Evolutionary conservation across 176 grass and related monocot species (phyloP).

Genomic region (Oropetium thomaeum): DNA sequence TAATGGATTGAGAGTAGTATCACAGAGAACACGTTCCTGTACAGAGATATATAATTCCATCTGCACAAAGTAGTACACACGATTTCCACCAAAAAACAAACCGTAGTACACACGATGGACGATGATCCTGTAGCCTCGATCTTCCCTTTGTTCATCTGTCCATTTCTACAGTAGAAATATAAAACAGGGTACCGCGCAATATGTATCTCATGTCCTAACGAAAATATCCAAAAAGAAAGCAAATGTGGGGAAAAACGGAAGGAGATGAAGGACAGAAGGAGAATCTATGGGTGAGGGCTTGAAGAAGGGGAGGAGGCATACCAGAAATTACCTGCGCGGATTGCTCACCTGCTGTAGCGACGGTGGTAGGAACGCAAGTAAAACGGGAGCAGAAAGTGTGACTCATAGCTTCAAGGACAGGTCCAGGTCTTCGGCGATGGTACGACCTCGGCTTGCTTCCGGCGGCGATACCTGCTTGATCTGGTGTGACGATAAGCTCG

Average conservation of each 20-base stretch:
- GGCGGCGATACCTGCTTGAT: not conserved
- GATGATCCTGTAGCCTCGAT: not conserved
- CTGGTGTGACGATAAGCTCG: constrained; percentile 16
- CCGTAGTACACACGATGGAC: not conserved
- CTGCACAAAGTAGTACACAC: not conserved
- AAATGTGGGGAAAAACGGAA: not conserved
- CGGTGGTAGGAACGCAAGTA: not conserved
- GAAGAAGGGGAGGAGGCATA: not conserved
- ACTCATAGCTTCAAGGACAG: constrained; percentile 72
- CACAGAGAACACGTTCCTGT: too few relatives aligned
- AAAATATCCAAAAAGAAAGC: not conserved
- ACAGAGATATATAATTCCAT: not conserved
- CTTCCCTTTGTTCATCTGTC: not conserved
- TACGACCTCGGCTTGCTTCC: constrained; percentile 10
- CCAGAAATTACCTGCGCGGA: not conserved
- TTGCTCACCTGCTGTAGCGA: not conserved
- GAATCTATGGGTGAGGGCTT: too few relatives aligned
- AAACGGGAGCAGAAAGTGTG: not conserved
- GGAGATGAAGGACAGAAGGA: too few relatives aligned
- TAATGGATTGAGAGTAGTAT: too few relatives aligned
- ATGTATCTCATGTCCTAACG: not conserved
- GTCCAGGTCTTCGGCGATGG: constrained; percentile 47
- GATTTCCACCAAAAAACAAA: too few relatives aligned
- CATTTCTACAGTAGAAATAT: constrained; percentile 13
- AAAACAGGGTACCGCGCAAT: not conserved